These are phyloP conservation scores for Laetiporus sulphureus DNA, from an alignment of 1,284 basidiomycete species.

Conservation along the genomic window DNA sequence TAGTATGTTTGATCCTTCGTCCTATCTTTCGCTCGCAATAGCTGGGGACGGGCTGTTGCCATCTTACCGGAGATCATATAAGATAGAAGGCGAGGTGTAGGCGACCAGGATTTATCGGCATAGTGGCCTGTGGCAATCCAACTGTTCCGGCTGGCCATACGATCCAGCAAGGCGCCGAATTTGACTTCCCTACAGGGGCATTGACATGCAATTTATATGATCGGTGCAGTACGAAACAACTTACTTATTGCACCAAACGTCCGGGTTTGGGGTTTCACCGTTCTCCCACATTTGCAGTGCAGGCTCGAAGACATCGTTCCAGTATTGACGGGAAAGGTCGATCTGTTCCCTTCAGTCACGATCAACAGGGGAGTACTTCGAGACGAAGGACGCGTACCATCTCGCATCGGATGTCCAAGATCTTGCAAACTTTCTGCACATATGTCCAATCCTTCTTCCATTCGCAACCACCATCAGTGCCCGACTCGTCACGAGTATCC, in stretches of 20 bases:
- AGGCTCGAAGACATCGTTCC: conserved; percentile 85
- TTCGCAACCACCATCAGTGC: conserved; percentile 74
- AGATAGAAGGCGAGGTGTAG: conserved; percentile 7
- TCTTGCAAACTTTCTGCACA: conserved; percentile 74
- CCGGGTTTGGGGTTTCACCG: conserved; percentile 88
- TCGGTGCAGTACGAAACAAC: conserved; percentile 11
- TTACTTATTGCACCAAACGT: conserved; percentile 88
- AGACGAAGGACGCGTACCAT: conserved; percentile 43
- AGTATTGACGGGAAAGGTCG: conserved; percentile 83
- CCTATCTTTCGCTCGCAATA: conserved; percentile 60
- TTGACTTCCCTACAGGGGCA: conserved; percentile 73
- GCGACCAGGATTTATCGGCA: conserved; percentile 60
- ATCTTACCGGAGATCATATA: conserved; percentile 10
- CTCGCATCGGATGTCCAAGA: conserved; percentile 56
- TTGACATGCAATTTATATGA: neutral
- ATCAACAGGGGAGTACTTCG: conserved; percentile 1
- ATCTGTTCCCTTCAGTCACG: conserved; percentile 37
- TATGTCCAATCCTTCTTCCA: conserved; percentile 97
- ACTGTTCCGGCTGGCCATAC: conserved; percentile 35
- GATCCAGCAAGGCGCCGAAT: conserved; percentile 81
- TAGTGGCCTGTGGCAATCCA: conserved; percentile 94
- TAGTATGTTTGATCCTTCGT: conserved; percentile 95
- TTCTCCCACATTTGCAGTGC: conserved; percentile 69
- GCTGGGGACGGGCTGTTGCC: conserved; percentile 41
- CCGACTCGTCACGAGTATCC: conserved; percentile 73